Conservation (phyloP, 768 basidiomycete species). For the Brasilioporus rufonigricans region DNA sequence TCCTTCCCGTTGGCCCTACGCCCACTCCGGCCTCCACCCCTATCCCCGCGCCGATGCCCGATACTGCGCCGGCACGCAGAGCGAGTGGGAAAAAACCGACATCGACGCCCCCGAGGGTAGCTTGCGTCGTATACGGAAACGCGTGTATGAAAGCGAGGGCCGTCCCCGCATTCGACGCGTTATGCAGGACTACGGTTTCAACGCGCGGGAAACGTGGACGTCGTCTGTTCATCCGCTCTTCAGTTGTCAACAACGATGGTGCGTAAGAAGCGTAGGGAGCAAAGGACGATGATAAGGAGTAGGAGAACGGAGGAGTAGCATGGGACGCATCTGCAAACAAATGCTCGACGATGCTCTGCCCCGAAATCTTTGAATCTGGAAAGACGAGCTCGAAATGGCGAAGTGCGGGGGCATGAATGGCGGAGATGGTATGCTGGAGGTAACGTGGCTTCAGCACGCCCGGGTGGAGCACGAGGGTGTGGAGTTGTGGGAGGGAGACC, state of each 20-base stretch:
- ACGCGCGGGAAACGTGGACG: slow-evolving; percentile 27
- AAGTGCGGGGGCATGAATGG: slow-evolving; percentile 27
- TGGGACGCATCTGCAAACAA: slow-evolving; percentile 18
- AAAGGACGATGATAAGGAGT: neutral
- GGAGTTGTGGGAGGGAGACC: slow-evolving; percentile 26
- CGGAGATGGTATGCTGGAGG: slow-evolving; percentile 29
- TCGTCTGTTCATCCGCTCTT: slow-evolving; percentile 5
- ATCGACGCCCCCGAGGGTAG: slow-evolving; percentile 26
- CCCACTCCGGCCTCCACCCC: neutral
- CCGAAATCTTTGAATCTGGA: slow-evolving; percentile 28
- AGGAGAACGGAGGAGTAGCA: neutral
- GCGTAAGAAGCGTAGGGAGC: neutral
- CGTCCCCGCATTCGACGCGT: slow-evolving; percentile 22
- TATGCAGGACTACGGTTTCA: slow-evolving; percentile 26
- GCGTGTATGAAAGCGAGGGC: slow-evolving; percentile 27
- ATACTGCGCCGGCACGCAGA: slow-evolving; percentile 9
- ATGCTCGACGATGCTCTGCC: slow-evolving; percentile 26
- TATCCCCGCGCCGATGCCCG: neutral
- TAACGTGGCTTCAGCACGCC: slow-evolving; percentile 32
- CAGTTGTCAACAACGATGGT: neutral
- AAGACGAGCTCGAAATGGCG: slow-evolving; percentile 34
- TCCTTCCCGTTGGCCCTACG: neutral
- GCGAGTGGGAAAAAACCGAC: slow-evolving; percentile 23
- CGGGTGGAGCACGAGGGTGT: slow-evolving; percentile 30
- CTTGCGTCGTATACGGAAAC: slow-evolving; percentile 21